Evolutionary conservation across 2,329 filamentous ascomycete genomes (phyloP).

Genomic region (Lachnellula arida): DNA sequence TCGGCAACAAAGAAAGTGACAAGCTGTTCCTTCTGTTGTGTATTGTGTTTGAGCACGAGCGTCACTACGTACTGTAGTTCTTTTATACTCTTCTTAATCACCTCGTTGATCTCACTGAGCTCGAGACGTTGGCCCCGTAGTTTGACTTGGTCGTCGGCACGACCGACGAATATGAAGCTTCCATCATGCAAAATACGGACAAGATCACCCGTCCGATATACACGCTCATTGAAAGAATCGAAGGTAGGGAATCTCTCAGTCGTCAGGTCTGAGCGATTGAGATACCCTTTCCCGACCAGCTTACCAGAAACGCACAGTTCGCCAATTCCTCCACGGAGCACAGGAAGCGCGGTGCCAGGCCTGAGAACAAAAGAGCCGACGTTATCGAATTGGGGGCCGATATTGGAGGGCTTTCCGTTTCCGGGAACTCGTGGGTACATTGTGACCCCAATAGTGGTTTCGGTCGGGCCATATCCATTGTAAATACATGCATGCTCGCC

Average conservation of each 20-base stretch:
- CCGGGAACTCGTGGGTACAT: slow-evolving; percentile 78
- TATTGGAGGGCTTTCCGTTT: slow-evolving; percentile 80
- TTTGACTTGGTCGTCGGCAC: slow-evolving; percentile 89
- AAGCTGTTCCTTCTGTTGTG: slow-evolving; percentile 74
- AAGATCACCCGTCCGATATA: slow-evolving; percentile 87
- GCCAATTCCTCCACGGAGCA: slow-evolving; percentile 73
- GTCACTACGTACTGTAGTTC: slow-evolving; percentile 66
- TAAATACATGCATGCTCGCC: slow-evolving; percentile 76
- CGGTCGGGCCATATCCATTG: slow-evolving; percentile 89
- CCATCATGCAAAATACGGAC: slow-evolving; percentile 76
- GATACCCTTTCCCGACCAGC: slow-evolving; percentile 84
- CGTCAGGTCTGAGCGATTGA: slow-evolving; percentile 76
- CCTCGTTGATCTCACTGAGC: slow-evolving; percentile 84
- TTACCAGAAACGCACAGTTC: slow-evolving; percentile 86
- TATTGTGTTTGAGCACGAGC: slow-evolving; percentile 66
- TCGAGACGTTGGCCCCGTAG: slow-evolving; percentile 84
- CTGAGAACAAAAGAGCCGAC: slow-evolving; percentile 77
- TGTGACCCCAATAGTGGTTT: slow-evolving; percentile 88
- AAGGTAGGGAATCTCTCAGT: slow-evolving; percentile 69
- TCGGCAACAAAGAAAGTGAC: slow-evolving; percentile 65
- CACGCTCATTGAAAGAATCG: slow-evolving; percentile 48
- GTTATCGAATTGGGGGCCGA: slow-evolving; percentile 81
- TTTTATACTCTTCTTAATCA: slow-evolving; percentile 60
- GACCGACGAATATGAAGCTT: slow-evolving; percentile 81
- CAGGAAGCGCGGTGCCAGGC: slow-evolving; percentile 63